Conservation (phyloP, 345 rosid species). For the Hibiscus trionum region DNA sequence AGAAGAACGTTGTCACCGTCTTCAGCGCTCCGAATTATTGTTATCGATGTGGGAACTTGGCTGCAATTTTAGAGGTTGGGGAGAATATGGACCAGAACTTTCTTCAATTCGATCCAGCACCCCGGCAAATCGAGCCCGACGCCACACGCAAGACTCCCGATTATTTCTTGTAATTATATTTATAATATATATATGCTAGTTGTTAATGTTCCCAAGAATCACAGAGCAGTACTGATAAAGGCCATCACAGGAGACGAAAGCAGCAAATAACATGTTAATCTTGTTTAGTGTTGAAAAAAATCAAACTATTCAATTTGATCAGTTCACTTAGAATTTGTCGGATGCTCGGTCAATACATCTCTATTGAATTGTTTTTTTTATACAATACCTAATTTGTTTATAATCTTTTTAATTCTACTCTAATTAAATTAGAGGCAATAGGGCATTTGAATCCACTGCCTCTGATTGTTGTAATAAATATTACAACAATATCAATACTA, state of each 20-base stretch:
- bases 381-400: too few relatives aligned
- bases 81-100: constrained; percentile 96
- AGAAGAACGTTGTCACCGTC: constrained; percentile 89
- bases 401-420: too few relatives aligned
- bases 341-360: not conserved
- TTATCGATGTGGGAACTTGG: constrained; percentile 95
- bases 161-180: constrained; percentile 75
- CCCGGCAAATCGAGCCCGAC: constrained; percentile 88
- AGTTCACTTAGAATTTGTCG: not conserved
- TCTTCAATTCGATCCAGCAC: constrained; percentile 92
- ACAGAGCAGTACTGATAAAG: constrained; percentile 17
- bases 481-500: too few relatives aligned
- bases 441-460: too few relatives aligned
- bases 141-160: constrained; percentile 94
- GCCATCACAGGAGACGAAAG: constrained; percentile 5
- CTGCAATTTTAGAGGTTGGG: constrained; percentile 89
- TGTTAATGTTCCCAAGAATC: not conserved
- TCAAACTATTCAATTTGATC: not conserved
- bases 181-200: constrained; percentile 13
- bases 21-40: constrained; percentile 95
- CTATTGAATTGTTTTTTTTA: too few relatives aligned
- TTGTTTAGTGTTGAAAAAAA: not conserved
- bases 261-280: not conserved
- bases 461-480: too few relatives aligned
- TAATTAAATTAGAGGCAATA: too few relatives aligned